Conservation (phyloP, 345 rosid genomes). For the Citrus hindsii region DNA sequence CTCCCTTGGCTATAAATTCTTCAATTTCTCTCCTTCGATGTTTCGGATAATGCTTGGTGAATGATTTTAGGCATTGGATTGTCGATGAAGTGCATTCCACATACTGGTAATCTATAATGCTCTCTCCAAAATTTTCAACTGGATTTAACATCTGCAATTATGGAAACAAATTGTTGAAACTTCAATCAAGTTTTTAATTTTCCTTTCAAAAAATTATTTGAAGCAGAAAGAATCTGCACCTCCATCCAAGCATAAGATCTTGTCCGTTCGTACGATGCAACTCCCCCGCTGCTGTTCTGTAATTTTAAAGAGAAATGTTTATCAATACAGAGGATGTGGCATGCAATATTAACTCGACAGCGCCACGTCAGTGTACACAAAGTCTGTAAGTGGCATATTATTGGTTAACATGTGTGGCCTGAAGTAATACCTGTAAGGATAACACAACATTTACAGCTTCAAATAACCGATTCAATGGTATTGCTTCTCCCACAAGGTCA, state of each 20-base stretch:
- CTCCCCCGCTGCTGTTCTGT: background rate
- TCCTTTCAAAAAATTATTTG: background rate
- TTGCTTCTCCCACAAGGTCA: background rate
- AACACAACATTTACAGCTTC: background rate
- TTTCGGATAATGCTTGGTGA: background rate
- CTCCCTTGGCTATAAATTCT: background rate
- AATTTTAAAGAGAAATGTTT: background rate
- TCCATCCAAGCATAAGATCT: background rate
- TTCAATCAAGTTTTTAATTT: background rate
- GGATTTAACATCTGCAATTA: background rate
- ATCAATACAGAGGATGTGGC: background rate
- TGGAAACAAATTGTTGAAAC: background rate
- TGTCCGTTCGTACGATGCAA: background rate
- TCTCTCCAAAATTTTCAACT: background rate
- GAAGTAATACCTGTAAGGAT: background rate
- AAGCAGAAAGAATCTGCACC: background rate
- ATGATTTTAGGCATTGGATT: background rate
- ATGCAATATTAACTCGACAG: background rate
- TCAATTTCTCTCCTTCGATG: background rate
- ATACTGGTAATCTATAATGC: background rate
- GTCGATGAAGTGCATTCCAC: background rate
- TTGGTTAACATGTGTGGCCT: background rate
- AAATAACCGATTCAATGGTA: background rate
- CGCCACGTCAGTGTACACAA: background rate
- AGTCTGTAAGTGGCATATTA: too few species aligned